Evolutionary conservation across 768 basidiomycete genomes (phyloP).

Genomic region (Leccinum obscurum): DNA sequence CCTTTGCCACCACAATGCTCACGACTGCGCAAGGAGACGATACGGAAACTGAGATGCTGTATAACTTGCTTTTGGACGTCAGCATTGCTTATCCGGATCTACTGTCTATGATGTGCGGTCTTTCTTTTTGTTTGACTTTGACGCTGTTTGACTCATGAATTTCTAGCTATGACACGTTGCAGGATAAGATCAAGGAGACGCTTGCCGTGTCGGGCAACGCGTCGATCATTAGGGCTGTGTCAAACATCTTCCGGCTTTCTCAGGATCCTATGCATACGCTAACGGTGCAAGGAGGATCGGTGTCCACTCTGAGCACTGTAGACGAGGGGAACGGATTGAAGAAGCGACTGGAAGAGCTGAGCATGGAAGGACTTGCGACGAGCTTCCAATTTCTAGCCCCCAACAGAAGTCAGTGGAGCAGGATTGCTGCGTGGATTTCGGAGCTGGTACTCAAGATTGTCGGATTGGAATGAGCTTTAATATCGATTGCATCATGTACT

Average conservation of each 20-base stretch:
- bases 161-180: conserved; percentile 69
- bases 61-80: conserved; percentile 72
- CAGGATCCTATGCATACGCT: conserved; percentile 50
- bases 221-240: conserved; percentile 65
- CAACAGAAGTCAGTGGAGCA: conserved; percentile 53
- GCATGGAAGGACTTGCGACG: conserved; percentile 74
- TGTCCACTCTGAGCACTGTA: conserved; percentile 62
- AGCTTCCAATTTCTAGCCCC: conserved; percentile 70
- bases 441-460: conserved; percentile 55
- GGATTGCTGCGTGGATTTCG: conserved; percentile 76
- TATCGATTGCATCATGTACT: conserved; percentile 15
- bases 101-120: conserved; percentile 67
- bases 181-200: conserved; percentile 71
- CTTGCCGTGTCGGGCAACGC: conserved; percentile 74
- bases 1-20: conserved; percentile 76
- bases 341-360: conserved; percentile 61
- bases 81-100: conserved; percentile 68
- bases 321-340: conserved; percentile 54
- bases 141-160: conserved; percentile 8
- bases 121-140: conserved; percentile 6
- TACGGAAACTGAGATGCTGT: conserved; percentile 78
- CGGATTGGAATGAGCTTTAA: conserved; percentile 33
- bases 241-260: conserved; percentile 73
- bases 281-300: conserved; percentile 48
- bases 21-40: conserved; percentile 77